Base-by-base conservation (phyloP, 1,284 basidiomycete species). In the Ganoderma sp. region DNA sequence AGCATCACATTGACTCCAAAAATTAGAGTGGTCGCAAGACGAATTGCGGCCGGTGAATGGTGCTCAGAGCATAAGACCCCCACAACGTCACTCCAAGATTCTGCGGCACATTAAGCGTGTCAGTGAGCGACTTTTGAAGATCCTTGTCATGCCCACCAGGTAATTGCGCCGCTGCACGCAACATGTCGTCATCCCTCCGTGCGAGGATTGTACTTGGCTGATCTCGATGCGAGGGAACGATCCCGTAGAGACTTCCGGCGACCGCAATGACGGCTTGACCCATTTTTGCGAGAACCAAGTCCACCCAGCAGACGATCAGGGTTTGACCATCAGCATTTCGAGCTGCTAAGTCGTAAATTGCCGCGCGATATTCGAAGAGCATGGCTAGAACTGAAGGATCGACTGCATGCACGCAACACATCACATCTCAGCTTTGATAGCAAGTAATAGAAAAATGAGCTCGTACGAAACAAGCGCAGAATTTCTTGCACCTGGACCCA, bases 81-180 rank as follows among this genome's bases (percentile, higher is more conserved):
- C 10, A 82, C 74, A 32, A 91, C 73, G 52, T 78, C 78, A 25
- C 77, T 65, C 88, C 87, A 92, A 14, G 77, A 80, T 54, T 84
- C 91, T 91, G 69, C 10, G 54, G 17, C 43, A 12, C 63, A 60
- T 39, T 28, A 43, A 54, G 56, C 50, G 8, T 39, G 37, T 39
- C 7, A 39, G 37, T 39, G n/a, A 41, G 25, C 6, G 28, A 1
- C 2, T 25, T 2, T 25, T 7, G 39, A 45, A 19, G 15, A 19
- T 10, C 9, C 39, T 62, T 48, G 45, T 58, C 48, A 43, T 39
- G 73, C 78, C 69, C 76, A 90, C 92, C 83, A 66, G 92, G 91
- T 19, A 93, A 77, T 71, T 92, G 90, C 22, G 84, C 79, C 2
- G 88, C 87, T 56, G 89, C 89, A 52, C 82, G 82, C 39, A 91